Base-by-base conservation (phyloP, 768 basidiomycete species). In the Leccinum disarticulatum region DNA sequence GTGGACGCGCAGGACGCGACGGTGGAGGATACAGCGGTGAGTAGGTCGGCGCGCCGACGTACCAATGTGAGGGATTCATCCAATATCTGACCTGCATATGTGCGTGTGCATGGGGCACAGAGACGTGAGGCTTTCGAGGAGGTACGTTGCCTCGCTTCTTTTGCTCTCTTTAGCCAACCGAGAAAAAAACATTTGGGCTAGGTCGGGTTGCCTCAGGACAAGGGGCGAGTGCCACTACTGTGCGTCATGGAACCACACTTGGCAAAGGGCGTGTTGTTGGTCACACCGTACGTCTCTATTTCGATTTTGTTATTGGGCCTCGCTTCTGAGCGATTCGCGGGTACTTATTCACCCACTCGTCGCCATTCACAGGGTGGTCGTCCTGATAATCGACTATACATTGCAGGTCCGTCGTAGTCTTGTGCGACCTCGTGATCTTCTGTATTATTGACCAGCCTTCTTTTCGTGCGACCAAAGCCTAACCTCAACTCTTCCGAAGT, bases 111-210 rank as follows among this genome's bases (percentile, higher is more conserved):
- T 41, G 38, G 17, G 38, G 38, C 54, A 14, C 14, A 94, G 93
- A 77, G 94, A 56, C 81, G 93, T 46, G 93, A 95, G 76, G 93
- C 93, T 0, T 94, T 84, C 59, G 94, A 96, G 73, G 94, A 96
- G 83, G 94, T 93, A 57, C 7, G 71, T 59, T 11, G 17, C 19
- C 8, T 13, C 3, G 10, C 14, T 43, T 19, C 10, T 43, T 25
- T 17, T n/a, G 3, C 3, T 17, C 15, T 41, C 35, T 36, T 50
- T 38, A n/a, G 5, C 0, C 3, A n/a, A 9, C n/a, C 14, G n/a
- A 58, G 10, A 27, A n/a, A n/a, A n/a, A 33, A 33, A 35, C 0
- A 13, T n/a, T 11, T 50, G n/a, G n/a, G 38, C 3, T 69, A 95
- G 93, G 88, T 95, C 48, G 93, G 93, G n/a, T 78, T 96, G 8